phyloP scores from a whole-genome alignment of 805 yeast genomes.

The Yueomyces sinensis region DNA sequence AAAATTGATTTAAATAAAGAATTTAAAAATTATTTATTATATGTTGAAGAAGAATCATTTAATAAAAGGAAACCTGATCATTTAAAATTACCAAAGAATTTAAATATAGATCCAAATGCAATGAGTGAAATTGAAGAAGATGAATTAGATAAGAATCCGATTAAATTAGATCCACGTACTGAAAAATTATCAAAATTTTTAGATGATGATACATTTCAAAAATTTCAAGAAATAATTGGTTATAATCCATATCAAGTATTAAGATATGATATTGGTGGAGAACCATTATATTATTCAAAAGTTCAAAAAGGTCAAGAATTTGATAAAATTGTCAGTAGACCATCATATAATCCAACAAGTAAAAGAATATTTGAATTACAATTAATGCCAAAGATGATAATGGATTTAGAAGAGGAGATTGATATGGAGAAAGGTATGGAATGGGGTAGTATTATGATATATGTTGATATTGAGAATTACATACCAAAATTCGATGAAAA shows the following conservation, averaged over 20 bases:
- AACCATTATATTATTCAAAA: slow-evolving; percentile 54
- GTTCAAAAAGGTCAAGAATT: slow-evolving; percentile 14
- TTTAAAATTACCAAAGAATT: slow-evolving; percentile 34
- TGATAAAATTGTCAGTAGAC: slow-evolving; percentile 36
- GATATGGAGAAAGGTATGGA: slow-evolving; percentile 71
- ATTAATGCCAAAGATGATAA: slow-evolving; percentile 85
- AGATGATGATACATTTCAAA: slow-evolving; percentile 68
- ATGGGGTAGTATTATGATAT: slow-evolving; percentile 89
- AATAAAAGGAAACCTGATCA: slow-evolving; percentile 37
- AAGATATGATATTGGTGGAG: slow-evolving; percentile 70
- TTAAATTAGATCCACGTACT: slow-evolving; percentile 28
- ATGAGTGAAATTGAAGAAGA: slow-evolving; percentile 16
- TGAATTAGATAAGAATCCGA: slow-evolving; percentile 14
- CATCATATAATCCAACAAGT: slow-evolving; percentile 48
- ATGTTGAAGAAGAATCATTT: slow-evolving; percentile 59
- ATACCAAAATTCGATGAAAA: slow-evolving; percentile 43
- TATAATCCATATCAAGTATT: slow-evolving; percentile 81
- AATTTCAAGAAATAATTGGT: slow-evolving; percentile 60
- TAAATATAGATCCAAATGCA: slow-evolving; percentile 38
- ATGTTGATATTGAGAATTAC: slow-evolving; percentile 59
- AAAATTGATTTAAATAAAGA: slow-evolving; percentile 11
- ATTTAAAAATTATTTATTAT: slow-evolving; percentile 56
- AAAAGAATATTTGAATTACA: slow-evolving; percentile 69
- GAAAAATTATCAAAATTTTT: slow-evolving; percentile 40
- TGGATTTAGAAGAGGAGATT: slow-evolving; percentile 51